These are phyloP conservation scores for Ballota nigra DNA, from an alignment of 257 asterid genomes.

Conservation along the genomic window DNA sequence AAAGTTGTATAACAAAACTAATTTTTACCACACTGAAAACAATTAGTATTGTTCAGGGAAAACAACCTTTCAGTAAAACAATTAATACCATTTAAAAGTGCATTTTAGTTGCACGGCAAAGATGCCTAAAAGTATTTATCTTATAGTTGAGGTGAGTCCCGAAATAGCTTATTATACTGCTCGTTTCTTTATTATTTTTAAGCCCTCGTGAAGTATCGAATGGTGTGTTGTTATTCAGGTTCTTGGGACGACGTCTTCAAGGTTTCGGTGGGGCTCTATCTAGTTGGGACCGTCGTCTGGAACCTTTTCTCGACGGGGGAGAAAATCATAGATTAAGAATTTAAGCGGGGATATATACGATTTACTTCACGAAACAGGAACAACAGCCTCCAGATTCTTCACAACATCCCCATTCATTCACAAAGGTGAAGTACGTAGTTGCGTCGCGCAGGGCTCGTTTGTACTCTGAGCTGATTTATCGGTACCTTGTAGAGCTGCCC, in stretches of 20 bases:
- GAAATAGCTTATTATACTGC: too few relatives aligned
- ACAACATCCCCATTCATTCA: background rate
- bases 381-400: slow-evolving; percentile 18
- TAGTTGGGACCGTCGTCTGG: slow-evolving; percentile 80
- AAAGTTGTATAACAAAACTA: background rate
- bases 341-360: background rate
- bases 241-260: slow-evolving; percentile 80
- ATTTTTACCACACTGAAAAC: background rate
- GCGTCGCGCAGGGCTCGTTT: background rate
- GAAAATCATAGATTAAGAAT: slow-evolving; percentile 55
- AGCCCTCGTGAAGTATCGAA: background rate
- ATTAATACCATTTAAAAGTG: too few relatives aligned
- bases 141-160: too few relatives aligned
- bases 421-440: background rate
- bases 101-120: too few relatives aligned
- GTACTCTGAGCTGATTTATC: background rate
- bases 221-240: slow-evolving; percentile 39
- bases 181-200: background rate
- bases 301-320: slow-evolving; percentile 87
- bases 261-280: slow-evolving; percentile 79
- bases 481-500: background rate
- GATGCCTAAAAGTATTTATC: too few relatives aligned
- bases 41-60: too few relatives aligned
- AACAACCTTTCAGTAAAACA: too few relatives aligned
- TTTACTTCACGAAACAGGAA: background rate